Conservation (phyloP, 208 protist genomes). For the Acanthamoeba rhysodes region DNA sequence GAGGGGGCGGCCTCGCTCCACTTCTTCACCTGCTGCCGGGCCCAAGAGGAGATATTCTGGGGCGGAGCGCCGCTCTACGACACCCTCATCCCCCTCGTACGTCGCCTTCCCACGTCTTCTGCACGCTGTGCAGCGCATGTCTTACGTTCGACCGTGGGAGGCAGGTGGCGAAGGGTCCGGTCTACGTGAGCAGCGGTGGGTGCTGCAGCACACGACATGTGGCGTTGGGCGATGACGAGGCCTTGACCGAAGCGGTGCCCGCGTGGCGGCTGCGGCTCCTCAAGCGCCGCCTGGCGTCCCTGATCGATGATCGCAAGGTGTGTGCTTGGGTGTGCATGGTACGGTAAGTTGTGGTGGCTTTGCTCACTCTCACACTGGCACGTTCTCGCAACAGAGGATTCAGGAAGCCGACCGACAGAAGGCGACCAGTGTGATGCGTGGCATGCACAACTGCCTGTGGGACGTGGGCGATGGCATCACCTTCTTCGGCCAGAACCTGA, state of each 20-base stretch:
- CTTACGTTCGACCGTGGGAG: not conserved
- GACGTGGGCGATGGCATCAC: conserved; percentile 26
- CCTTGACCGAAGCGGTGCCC: not conserved
- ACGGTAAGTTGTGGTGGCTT: not conserved
- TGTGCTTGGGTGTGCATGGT: not conserved
- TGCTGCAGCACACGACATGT: not conserved
- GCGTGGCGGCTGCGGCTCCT: not conserved
- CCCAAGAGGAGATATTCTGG: conserved; percentile 16
- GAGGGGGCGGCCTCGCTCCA: not conserved
- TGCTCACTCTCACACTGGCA: not conserved
- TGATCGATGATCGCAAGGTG: conserved; percentile 11
- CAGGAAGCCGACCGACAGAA: conserved; percentile 1
- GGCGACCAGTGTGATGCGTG: not conserved
- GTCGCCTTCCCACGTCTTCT: not conserved
- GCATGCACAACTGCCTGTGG: conserved; percentile 1
- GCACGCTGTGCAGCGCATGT: too few relatives aligned
- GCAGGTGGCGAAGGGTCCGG: conserved; percentile 17
- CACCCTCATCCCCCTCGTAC: not conserved
- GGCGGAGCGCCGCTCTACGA: not conserved
- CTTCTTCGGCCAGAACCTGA: not conserved
- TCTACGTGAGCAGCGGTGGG: conserved; percentile 19
- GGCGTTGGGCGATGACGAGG: not conserved
- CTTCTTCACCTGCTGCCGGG: not conserved
- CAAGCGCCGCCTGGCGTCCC: not conserved
- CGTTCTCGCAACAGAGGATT: not conserved